Base-by-base conservation (phyloP, 1,284 basidiomycete genomes). In the Ustilago hordei region DNA sequence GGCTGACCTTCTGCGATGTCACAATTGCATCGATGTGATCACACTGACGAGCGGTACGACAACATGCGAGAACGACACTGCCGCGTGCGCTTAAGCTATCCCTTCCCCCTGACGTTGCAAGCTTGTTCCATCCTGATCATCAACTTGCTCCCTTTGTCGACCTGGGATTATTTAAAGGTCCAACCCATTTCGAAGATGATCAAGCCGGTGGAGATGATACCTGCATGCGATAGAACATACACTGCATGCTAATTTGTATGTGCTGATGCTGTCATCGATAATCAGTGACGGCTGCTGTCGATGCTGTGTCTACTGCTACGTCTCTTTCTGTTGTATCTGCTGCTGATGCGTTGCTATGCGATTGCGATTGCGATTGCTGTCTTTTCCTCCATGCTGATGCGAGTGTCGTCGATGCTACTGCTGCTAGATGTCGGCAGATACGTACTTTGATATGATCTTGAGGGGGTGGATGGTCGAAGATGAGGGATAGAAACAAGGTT, bases 391-490 rank as follows among this genome's bases (percentile, higher is more conserved):
- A 15, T 41, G 35, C 23, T n/a, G 34, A 38, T 50, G 38, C 60
- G 34, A 38, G 13, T 63, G 58, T 41, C 41, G 68, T 23, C 43
- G 55, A 8, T 39, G 38, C 38, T 39, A 17, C 4, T 50, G 48
- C 48, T 50, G 48, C 23, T 50, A 6, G 4, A n/a, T 50, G 48
- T 50, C 48, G 23, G 48, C 41, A 34, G 19, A 64, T 75, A 75
- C 72, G 60, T 75, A 75, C 72, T 69, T 75, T 75, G 72, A 75
- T 64, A 69, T 67, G 66, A 75, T 75, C 72, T 75, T 75, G 72
- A 75, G 72, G 72, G 23, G 63, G 70, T 67, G 65, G 70, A 73
- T 73, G 67, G 67, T 75, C 72, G 72, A 75, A 69, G 72, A 75
- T 75, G 72, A 65, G 67, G 70, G 66, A 47, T 35, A 67, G 64